Evolutionary conservation across 2,329 filamentous ascomycete genomes (phyloP).

Genomic region (Neurospora sp.): DNA sequence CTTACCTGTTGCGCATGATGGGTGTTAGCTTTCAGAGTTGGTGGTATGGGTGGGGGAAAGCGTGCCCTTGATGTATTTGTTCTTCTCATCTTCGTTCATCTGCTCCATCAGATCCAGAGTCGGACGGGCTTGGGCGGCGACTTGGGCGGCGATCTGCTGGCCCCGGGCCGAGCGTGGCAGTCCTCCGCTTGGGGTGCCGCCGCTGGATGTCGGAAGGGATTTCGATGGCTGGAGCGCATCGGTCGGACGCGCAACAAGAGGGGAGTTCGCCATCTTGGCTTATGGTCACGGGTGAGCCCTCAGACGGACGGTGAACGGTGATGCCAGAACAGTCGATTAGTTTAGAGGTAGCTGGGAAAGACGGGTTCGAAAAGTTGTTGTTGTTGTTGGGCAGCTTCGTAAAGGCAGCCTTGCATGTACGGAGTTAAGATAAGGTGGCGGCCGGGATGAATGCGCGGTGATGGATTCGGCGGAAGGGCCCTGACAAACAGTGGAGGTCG

Average conservation of each 20-base stretch:
- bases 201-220: background rate
- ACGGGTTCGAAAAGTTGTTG: background rate
- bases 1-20: conserved; percentile 48
- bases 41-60: too few species aligned
- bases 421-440: background rate
- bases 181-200: background rate
- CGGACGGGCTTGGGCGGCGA: conserved; percentile 22
- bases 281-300: background rate
- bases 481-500: background rate
- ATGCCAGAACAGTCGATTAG: background rate
- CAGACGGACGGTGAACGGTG: background rate
- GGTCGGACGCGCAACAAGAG: conserved; percentile 31
- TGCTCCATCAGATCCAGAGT: conserved; percentile 62
- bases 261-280: conserved; percentile 35
- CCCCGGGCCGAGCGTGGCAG: conserved; percentile 7
- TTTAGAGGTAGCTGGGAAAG: background rate
- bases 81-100: conserved; percentile 71
- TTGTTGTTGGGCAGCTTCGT: background rate
- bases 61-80: conserved; percentile 76
- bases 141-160: conserved; percentile 20
- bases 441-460: too few species aligned
- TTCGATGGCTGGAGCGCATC: conserved; percentile 22
- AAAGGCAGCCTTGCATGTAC: background rate
- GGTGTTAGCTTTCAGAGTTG: background rate
- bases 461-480: background rate